Conservation (phyloP, 495 filamentous ascomycete species). For the Apiosordaria backusii region DNA sequence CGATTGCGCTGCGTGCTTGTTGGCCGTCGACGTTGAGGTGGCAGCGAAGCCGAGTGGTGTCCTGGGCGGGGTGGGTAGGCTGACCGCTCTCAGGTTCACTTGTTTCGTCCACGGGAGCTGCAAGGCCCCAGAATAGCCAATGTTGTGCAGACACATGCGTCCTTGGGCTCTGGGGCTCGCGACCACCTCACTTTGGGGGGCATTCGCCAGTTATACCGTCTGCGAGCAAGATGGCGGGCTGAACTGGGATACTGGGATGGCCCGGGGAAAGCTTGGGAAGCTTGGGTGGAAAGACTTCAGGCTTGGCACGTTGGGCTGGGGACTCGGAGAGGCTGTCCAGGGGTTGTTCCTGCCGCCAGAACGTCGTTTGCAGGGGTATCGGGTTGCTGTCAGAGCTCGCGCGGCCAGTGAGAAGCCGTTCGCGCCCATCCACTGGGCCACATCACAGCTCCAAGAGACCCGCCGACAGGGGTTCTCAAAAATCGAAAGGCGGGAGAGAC, state of each 20-base stretch:
- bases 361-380: constrained; percentile 8
- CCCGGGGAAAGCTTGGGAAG: constrained; percentile 6
- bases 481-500: constrained; percentile 22
- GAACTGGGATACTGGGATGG: constrained; percentile 13
- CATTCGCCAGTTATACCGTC: constrained; percentile 15
- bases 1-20: not conserved
- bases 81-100: constrained; percentile 8
- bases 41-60: not conserved
- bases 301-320: constrained; percentile 21
- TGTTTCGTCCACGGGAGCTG: constrained; percentile 29
- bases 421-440: not conserved
- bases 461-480: constrained; percentile 7
- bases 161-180: constrained; percentile 26
- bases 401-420: not conserved
- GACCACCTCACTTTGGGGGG: constrained; percentile 13
- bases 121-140: constrained; percentile 41
- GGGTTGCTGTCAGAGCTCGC: constrained; percentile 5
- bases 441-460: constrained; percentile 4
- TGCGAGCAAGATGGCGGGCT: constrained; percentile 8
- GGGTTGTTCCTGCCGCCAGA: not conserved
- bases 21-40: constrained; percentile 7
- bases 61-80: constrained; percentile 2
- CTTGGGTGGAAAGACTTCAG: constrained; percentile 21
- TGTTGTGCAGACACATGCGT: constrained; percentile 47
- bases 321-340: not conserved